Conservation (phyloP, 345 rosid species). For the Corchorus olitorius region DNA sequence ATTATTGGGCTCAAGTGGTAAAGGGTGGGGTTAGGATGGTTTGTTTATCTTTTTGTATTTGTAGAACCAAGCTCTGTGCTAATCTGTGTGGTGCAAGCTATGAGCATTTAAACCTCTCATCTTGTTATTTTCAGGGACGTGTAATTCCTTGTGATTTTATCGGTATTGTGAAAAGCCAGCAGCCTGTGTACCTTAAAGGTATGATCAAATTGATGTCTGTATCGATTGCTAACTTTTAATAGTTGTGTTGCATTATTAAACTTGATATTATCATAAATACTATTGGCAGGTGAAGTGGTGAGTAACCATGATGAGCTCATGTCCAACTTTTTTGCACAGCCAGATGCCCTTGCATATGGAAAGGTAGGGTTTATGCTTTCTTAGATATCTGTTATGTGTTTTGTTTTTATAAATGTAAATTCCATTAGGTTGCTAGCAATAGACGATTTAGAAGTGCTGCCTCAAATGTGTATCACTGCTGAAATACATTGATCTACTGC, state of each 20-base stretch:
- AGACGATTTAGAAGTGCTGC: constrained; percentile 5
- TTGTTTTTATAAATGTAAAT: neutral
- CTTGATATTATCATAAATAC: neutral
- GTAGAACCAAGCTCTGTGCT: constrained; percentile 3
- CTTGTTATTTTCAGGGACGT: constrained; percentile 67
- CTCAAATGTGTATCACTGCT: neutral
- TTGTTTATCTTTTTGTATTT: neutral
- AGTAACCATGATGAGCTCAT: constrained; percentile 97
- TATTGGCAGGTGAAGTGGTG: constrained; percentile 74
- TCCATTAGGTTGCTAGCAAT: neutral
- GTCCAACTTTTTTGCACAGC: constrained; percentile 99
- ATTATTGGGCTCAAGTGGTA: neutral
- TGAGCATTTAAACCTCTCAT: constrained; percentile 3
- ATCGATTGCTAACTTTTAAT: constrained; percentile 9
- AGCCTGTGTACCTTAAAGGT: constrained; percentile 92
- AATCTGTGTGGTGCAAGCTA: neutral
- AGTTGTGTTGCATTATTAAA: constrained; percentile 1
- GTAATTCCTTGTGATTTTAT: constrained; percentile 93
- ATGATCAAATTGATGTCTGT: neutral
- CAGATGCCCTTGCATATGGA: constrained; percentile 98
- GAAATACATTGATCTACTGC: constrained; percentile 20
- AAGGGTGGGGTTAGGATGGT: neutral
- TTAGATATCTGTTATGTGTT: neutral
- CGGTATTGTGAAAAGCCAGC: constrained; percentile 87
- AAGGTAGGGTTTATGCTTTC: constrained; percentile 55